phyloP scores from a whole-genome alignment of 2,329 filamentous ascomycete species.

The Penicillium glabrum region DNA sequence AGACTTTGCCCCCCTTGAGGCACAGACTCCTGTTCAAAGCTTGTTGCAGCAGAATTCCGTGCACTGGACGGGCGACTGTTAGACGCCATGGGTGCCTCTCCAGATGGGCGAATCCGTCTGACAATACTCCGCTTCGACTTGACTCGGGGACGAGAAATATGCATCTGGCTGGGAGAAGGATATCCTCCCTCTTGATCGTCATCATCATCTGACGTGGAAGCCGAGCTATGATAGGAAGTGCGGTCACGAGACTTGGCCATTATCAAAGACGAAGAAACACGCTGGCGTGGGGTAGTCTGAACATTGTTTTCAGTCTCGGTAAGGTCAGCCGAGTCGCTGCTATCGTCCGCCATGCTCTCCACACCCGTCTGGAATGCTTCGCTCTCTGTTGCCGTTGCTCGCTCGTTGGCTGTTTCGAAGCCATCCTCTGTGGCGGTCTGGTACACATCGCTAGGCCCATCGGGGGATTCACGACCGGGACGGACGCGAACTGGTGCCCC shows the following conservation, averaged over 20 bases:
- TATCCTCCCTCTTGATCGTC: conserved; percentile 60
- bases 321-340: conserved; percentile 65
- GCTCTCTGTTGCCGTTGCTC: conserved; percentile 73
- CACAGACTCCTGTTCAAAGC: conserved; percentile 48
- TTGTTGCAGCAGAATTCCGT: conserved; percentile 55
- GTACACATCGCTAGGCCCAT: conserved; percentile 66
- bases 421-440: conserved; percentile 75
- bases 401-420: conserved; percentile 77
- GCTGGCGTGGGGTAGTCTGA: conserved; percentile 38
- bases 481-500: conserved; percentile 30
- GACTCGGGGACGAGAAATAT: conserved; percentile 69
- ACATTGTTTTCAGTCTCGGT: conserved; percentile 76
- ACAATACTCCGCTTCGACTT: conserved; percentile 65
- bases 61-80: conserved; percentile 40
- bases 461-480: conserved; percentile 25
- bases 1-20: conserved; percentile 71
- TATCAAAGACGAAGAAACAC: conserved; percentile 37
- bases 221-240: conserved; percentile 78
- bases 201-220: conserved; percentile 80
- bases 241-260: conserved; percentile 56
- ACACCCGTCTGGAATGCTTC: conserved; percentile 94
- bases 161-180: conserved; percentile 65
- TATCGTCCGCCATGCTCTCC: conserved; percentile 69
- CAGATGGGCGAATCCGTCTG: conserved; percentile 56
- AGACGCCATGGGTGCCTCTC: conserved; percentile 44